phyloP scores from a whole-genome alignment of 169 alveolate genomes.

The Condylostoma magnum region DNA sequence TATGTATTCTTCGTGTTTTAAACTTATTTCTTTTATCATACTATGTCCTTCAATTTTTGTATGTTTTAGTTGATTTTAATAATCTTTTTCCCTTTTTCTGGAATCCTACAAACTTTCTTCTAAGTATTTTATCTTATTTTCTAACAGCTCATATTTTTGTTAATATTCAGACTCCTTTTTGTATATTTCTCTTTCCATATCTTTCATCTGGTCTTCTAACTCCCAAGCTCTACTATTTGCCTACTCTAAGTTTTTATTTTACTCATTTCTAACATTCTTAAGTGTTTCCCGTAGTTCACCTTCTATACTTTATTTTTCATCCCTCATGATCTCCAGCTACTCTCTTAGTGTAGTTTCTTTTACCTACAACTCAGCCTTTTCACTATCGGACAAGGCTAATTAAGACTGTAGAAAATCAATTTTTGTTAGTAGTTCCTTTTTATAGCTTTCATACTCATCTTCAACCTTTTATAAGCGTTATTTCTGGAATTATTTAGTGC shows the following conservation, averaged over 20 bases:
- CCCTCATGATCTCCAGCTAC: conserved; percentile 1
- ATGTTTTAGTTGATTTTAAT: conserved; percentile 52
- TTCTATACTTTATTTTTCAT: conserved; percentile 61
- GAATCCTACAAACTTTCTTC: conserved; percentile 62
- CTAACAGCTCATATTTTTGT: conserved; percentile 70
- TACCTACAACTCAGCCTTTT: conserved; percentile 54
- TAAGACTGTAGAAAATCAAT: conserved; percentile 50
- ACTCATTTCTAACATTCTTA: conserved; percentile 44
- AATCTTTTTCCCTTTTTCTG: conserved; percentile 58
- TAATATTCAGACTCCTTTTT: conserved; percentile 64
- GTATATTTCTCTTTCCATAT: conserved; percentile 52
- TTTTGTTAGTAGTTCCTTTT: conserved; percentile 51
- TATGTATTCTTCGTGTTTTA: conserved; percentile 53
- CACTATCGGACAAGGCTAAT: conserved; percentile 30
- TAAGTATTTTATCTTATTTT: conserved; percentile 54
- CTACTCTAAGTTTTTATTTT: conserved; percentile 41
- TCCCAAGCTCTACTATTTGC: conserved; percentile 33
- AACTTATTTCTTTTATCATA: conserved; percentile 51
- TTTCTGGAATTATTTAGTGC: conserved; percentile 34
- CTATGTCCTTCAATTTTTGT: conserved; percentile 54
- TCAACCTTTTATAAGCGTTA: conserved; percentile 52
- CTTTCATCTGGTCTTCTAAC: conserved; percentile 67
- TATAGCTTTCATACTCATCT: conserved; percentile 48
- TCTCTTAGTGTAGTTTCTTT: conserved; percentile 55
- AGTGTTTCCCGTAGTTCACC: conserved; percentile 47